Base-by-base conservation (phyloP, 2,329 filamentous ascomycete genomes). In the Chalaropsis ovoidea region DNA sequence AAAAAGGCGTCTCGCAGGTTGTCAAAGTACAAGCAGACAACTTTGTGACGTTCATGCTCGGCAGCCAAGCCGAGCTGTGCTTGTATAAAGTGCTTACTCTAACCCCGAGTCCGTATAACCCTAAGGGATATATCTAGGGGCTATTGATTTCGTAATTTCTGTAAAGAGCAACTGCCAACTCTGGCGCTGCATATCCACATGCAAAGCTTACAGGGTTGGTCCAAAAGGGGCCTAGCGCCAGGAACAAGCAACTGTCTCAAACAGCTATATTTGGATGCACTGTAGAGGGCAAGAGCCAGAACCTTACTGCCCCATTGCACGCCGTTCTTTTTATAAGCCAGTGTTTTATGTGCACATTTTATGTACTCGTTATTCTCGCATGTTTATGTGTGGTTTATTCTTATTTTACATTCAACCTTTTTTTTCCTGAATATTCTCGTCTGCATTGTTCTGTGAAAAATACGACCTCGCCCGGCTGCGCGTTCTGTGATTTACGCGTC, bases 221-320 rank as follows among this genome's bases (percentile, higher is more conserved):
- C 22, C 61, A n/a, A 49, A 62, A 56, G n/a, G 0, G 52, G 67
- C 41, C 62, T 67, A 68, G 65, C 61, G 65, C 62, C 67, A 67
- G 67, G 67, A 65, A 67, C 63, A 68, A 65, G n/a, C 11, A 65
- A 19, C 17, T 58, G 54, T 39, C 54, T 58, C 27, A 58, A 10
- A 10, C 27, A 58, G 31, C 54, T 58, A 58, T 58, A 58, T 58
- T 58, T 58, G 54, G 54, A 27, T 7, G 35, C 35, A 7, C 54
- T 58, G 24, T 15, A 58, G 4, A 39, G 27, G 54, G 31, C 47
- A 27, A 27, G 11, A 24, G n/a, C 19, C 10, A 24, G 22, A 13
- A 49, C 45, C 13, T 47, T 6, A 2, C n/a, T 49, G 45, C 17
- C 8, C 19, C 4, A 35, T n/a, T 35, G 52, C 17, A 13, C 0